Base-by-base conservation (phyloP, 1,139 yeast species). In the Blastobotrys buckinghamii region DNA sequence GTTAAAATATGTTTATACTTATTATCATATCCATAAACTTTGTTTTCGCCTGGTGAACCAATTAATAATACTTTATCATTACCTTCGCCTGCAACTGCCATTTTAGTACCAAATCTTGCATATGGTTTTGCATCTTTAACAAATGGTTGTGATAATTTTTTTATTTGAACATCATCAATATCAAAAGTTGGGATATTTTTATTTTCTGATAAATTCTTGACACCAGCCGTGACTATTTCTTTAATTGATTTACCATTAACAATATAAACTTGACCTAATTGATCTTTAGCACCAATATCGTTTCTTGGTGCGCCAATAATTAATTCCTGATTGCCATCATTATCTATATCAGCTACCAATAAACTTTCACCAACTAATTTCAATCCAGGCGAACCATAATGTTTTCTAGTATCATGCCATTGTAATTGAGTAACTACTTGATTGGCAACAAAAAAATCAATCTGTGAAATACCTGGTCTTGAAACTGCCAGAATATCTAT, bases 301-400 rank as follows among this genome's bases (percentile, higher is more conserved):
- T 70, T 65, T 45, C 63, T 66, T 7, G 74, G 74, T 0, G 78
- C 70, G 0, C 76, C 74, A 2, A 79, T 56, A 1, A 76, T 49
- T 19, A 79, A 54, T 39, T 76, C 79, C 0, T 69, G 69, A 13
- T 60, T 52, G 0, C 70, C 72, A 45, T 69, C 72, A 3, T 58
- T 60, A 53, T 68, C 67, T 9, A 68, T 37, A 49, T 74, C 74
- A 4, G 60, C 61, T 0, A 63, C 59, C 0, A 56, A 50, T 24
- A 72, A 55, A 1, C 59, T 39, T 38, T 55, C 55, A 47, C 77
- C 66, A 51, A 63, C 56, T 58, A 66, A 64, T 50, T 76, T 76
- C 1, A 55, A 41, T 0, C 80, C 80, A 1, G 51, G 37, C 0
- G 50, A 19, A 0, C 81, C 81, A 44, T 70, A 66, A 7, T 34